phyloP scores from a whole-genome alignment of 805 yeast species.

The Hemisphaericaspora nanyangensis region DNA sequence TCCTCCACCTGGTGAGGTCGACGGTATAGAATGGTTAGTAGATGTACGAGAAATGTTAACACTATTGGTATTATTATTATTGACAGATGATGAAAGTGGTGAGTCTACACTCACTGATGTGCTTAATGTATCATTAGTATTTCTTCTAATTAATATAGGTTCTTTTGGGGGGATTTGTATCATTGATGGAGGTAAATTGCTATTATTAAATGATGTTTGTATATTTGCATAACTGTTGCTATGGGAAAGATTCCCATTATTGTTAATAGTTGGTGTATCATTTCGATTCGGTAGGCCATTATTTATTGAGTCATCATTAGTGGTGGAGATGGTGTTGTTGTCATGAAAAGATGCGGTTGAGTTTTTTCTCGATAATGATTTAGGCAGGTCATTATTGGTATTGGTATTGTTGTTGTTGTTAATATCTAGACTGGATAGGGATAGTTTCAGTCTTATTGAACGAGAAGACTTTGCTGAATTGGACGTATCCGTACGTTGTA shows the following conservation, averaged over 20 bases:
- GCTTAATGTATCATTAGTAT: slow-evolving; percentile 35
- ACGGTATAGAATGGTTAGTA: slow-evolving; percentile 19
- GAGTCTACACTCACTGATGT: slow-evolving; percentile 7
- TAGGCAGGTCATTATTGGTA: not conserved
- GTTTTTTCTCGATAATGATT: slow-evolving; percentile 5
- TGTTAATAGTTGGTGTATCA: not conserved
- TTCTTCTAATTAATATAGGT: slow-evolving; percentile 61
- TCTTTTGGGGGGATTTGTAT: slow-evolving; percentile 65
- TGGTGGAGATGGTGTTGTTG: not conserved
- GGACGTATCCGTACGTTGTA: slow-evolving; percentile 53
- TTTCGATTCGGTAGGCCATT: too few species aligned
- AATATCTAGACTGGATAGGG: slow-evolving; percentile 15
- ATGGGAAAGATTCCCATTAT: slow-evolving; percentile 5
- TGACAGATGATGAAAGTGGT: slow-evolving; percentile 8
- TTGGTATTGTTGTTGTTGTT: not conserved
- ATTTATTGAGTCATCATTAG: not conserved
- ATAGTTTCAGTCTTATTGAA: slow-evolving; percentile 40
- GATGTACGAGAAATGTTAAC: slow-evolving; percentile 16
- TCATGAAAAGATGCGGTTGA: not conserved
- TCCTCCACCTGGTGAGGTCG: too few species aligned
- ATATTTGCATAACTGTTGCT: slow-evolving; percentile 6
- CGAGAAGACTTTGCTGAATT: slow-evolving; percentile 46
- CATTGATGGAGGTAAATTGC: slow-evolving; percentile 63
- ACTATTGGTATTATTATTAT: not conserved
- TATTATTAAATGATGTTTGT: slow-evolving; percentile 9